Evolutionary conservation across 257 asterid species (phyloP).

Genomic region (Jaltomata sinuosa): DNA sequence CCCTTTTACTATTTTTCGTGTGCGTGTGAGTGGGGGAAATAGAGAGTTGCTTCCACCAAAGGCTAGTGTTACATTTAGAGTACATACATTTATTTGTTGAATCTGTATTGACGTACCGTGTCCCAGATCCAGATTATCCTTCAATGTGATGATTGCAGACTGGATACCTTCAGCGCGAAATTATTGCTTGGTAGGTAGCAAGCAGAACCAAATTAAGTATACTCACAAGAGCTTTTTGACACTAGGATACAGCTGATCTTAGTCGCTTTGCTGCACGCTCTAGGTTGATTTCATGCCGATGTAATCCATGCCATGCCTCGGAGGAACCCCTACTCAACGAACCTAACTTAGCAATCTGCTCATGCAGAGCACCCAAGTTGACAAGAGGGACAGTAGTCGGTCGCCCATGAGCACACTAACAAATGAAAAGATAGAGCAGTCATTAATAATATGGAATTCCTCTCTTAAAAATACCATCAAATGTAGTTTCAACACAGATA

Average conservation of each 20-base stretch:
- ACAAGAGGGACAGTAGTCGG: slow-evolving; percentile 91
- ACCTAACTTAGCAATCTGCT: slow-evolving; percentile 41
- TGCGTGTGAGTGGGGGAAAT: background rate
- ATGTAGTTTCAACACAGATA: background rate
- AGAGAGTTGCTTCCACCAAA: background rate
- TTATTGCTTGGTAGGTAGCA: background rate
- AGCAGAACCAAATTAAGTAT: background rate
- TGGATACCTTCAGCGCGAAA: background rate
- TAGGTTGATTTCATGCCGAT: slow-evolving; percentile 44
- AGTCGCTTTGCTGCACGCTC: slow-evolving; percentile 48
- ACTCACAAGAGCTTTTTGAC: background rate
- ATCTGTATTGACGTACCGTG: background rate
- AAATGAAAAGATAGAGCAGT: background rate
- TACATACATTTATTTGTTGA: background rate
- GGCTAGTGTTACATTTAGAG: background rate
- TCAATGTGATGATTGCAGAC: background rate
- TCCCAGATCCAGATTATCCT: background rate
- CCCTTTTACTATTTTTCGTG: background rate
- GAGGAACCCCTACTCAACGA: slow-evolving; percentile 9
- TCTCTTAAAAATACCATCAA: background rate
- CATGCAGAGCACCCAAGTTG: slow-evolving; percentile 50
- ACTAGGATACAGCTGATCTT: slow-evolving; percentile 26
- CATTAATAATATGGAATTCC: background rate
- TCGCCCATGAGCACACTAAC: slow-evolving; percentile 97
- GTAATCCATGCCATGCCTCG: slow-evolving; percentile 64